Evolutionary conservation across 2,329 filamentous ascomycete genomes (phyloP), one percentile per base, ranked within the genome.

Genomic region (Clonostachys byssicola): DNA sequence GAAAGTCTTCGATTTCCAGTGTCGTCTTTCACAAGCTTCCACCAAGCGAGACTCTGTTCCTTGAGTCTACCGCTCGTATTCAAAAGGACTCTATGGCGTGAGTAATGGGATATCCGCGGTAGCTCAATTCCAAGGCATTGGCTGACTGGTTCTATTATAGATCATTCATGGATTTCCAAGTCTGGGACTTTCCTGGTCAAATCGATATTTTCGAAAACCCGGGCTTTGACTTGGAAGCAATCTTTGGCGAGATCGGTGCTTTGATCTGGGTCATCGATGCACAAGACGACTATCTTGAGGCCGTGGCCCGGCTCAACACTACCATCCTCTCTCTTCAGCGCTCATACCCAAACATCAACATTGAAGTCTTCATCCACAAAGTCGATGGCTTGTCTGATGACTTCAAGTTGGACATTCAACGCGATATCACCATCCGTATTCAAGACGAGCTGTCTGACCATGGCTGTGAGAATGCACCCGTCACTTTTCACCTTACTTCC

Each of bases 21-120:
- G 95, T 99, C 43, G 92, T 99, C n/a, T 97, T 99, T 61, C 92
- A 97, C 69, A 99, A 99, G 65, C 85, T 97, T 62, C 90, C 92
- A 4, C 92, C 94, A 3, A 95, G 89, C 57, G 95, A 99, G 71
- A 97, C 94, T 0, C 72, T 99, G 14, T 99, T 96, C 60, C 79
- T 99, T 16, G 94, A 97, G 66, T 95, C 94, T 1, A 99, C 94
- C 5, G 92, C 91, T 10, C 81, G 89, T 34, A 95, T 97, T 53
- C 91, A 96, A 61, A 96, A 95, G 62, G 91, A 96, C 57, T 89
- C 88, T 5, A 92, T 97, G 77, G 89, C 94, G 92, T 96, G 67
- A 71, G 89, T 73, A 5, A 35, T 42, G 16, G 13, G 6, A 40
- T n/a, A 40, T 12, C n/a, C n/a, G n/a, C 12, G 2, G 38, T 12